Evolutionary conservation across 345 rosid species (phyloP).

Genomic region (Sonneratia alba): DNA sequence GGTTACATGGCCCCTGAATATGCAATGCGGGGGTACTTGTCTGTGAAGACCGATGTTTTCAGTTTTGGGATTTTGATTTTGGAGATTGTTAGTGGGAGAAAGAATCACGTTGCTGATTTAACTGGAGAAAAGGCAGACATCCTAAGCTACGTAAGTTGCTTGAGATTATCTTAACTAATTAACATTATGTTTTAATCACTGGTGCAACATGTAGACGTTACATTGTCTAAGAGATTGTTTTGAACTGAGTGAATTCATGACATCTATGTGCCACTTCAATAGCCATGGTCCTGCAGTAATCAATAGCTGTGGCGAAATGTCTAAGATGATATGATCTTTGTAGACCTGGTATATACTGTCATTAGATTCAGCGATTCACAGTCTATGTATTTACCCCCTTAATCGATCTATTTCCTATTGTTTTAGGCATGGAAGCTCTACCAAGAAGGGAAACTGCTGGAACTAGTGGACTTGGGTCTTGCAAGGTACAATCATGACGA

Average conservation of each 20-base stretch:
- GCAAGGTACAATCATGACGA: slow-evolving; percentile 51
- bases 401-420: background rate
- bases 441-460: slow-evolving; percentile 40
- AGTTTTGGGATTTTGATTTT: slow-evolving; percentile 75
- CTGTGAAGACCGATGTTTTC: slow-evolving; percentile 76
- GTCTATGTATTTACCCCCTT: background rate
- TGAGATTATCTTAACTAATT: background rate
- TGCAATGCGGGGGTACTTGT: slow-evolving; percentile 72
- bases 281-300: background rate
- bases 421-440: slow-evolving; percentile 65
- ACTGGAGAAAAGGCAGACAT: slow-evolving; percentile 54
- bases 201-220: too few relatives aligned
- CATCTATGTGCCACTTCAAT: background rate
- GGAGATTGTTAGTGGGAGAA: slow-evolving; percentile 85
- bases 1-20: slow-evolving; percentile 98
- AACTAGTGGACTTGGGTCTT: slow-evolving; percentile 59
- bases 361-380: background rate
- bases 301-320: background rate
- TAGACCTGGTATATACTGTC: background rate
- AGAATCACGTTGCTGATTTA: slow-evolving; percentile 42
- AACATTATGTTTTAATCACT: background rate
- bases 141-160: slow-evolving; percentile 65
- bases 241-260: background rate
- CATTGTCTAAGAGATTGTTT: too few relatives aligned
- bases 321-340: background rate